Evolutionary conservation across 768 basidiomycete species (phyloP).

Genomic region (Agaricus blazei): DNA sequence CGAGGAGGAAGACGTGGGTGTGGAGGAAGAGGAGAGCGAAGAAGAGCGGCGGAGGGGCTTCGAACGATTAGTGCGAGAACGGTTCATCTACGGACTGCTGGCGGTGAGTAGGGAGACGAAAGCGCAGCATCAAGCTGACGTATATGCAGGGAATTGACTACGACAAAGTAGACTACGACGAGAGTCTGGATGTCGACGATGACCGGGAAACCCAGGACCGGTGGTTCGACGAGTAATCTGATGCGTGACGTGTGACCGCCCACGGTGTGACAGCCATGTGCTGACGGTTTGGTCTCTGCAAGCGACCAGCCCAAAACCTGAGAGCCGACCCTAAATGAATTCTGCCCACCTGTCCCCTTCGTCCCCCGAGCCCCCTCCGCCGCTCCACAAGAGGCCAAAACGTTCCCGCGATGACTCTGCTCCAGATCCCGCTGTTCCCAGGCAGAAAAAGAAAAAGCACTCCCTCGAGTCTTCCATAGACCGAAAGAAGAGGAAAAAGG

Average conservation of each 20-base stretch:
- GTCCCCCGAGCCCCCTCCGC: conserved; percentile 12
- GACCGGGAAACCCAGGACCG: conserved; percentile 61
- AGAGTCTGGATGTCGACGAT: conserved; percentile 53
- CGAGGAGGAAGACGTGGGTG: conserved; percentile 13
- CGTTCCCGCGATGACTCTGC: no score
- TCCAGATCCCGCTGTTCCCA: conserved; percentile 8
- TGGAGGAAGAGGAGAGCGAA: conserved; percentile 32
- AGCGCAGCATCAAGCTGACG: neutral
- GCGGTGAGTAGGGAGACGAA: conserved; percentile 42
- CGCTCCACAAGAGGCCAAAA: neutral
- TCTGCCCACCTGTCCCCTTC: conserved; percentile 16
- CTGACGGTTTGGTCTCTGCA: conserved; percentile 6
- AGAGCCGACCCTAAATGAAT: conserved; percentile 43
- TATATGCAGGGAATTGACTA: conserved; percentile 58
- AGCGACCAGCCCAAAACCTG: conserved; percentile 8
- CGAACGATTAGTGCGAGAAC: conserved; percentile 57
- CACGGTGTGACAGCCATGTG: conserved; percentile 10
- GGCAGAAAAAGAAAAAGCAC: conserved; percentile 33
- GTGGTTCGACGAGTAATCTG: conserved; percentile 58
- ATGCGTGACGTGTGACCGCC: neutral
- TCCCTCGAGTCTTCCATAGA: conserved; percentile 12
- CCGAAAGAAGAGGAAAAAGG: conserved; percentile 23
- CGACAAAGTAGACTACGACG: conserved; percentile 71
- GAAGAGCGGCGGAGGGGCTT: conserved; percentile 49
- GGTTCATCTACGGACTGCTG: conserved; percentile 71